Evolutionary conservation across 1,139 yeast species (phyloP).

Genomic region (Martiniozyma asiatica): DNA sequence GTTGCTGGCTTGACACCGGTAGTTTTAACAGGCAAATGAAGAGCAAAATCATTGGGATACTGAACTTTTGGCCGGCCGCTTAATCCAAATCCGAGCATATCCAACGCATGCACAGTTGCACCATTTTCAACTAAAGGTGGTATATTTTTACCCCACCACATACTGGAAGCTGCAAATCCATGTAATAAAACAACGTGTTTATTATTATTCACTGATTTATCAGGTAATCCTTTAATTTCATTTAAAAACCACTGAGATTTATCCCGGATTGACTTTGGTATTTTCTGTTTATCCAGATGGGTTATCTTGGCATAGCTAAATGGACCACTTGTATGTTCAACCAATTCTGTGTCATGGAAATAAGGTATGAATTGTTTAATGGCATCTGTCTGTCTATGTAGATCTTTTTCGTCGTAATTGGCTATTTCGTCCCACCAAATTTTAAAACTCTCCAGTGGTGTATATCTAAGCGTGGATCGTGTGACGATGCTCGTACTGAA

Average conservation of each 20-base stretch:
- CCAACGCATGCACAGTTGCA: slow-evolving; percentile 52
- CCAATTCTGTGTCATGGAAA: slow-evolving; percentile 12
- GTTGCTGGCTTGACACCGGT: slow-evolving; percentile 10
- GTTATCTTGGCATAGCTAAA: slow-evolving; percentile 12
- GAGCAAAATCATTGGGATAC: slow-evolving; percentile 17
- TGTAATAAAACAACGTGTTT: slow-evolving; percentile 58
- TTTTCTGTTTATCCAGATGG: slow-evolving; percentile 2
- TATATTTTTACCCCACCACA: slow-evolving; percentile 74
- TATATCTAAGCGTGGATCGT: too few relatives aligned
- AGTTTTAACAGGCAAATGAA: slow-evolving; percentile 13
- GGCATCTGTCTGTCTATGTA: slow-evolving; percentile 17
- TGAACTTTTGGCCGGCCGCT: slow-evolving; percentile 50
- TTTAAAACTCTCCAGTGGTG: too few relatives aligned
- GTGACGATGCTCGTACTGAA: too few relatives aligned
- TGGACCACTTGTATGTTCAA: slow-evolving; percentile 4
- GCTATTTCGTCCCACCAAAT: slow-evolving; percentile 15
- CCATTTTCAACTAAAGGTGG: slow-evolving; percentile 27
- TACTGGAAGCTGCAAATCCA: slow-evolving; percentile 86
- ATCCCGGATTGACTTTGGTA: slow-evolving; percentile 2
- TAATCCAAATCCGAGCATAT: slow-evolving; percentile 76
- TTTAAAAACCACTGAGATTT: slow-evolving; percentile 12
- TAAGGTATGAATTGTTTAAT: slow-evolving; percentile 18
- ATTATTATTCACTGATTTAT: slow-evolving; percentile 9
- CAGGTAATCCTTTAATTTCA: slow-evolving; percentile 14
- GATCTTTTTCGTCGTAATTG: slow-evolving; percentile 14